These are phyloP conservation scores for Rhizopus sp. DNA, from an alignment of 371 early-diverging fungal species.

Conservation along the genomic window DNA sequence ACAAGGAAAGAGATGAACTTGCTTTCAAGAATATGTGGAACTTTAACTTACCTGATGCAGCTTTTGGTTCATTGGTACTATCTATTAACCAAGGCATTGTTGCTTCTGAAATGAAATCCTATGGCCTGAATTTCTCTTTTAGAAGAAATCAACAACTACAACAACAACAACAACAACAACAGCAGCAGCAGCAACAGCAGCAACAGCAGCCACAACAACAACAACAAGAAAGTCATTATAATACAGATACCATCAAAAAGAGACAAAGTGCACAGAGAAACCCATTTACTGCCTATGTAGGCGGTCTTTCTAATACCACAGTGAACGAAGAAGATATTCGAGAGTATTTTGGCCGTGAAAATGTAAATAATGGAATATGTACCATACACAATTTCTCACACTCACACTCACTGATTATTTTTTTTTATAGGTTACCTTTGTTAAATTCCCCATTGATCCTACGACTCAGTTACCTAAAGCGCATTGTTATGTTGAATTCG, in stretches of 20 bases:
- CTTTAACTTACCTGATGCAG: conserved; percentile 67
- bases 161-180: too few relatives aligned
- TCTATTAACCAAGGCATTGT: conserved; percentile 56
- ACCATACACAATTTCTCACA: neutral
- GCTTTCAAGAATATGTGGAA: conserved; percentile 73
- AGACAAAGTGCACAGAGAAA: conserved; percentile 40
- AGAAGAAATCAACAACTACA: conserved; percentile 36
- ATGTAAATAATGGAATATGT: conserved; percentile 24
- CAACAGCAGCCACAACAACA: neutral
- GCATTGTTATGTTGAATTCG: conserved; percentile 53
- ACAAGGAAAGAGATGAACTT: conserved; percentile 47
- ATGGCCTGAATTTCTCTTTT: conserved; percentile 64
- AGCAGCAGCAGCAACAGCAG: too few relatives aligned
- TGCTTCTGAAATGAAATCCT: conserved; percentile 56
- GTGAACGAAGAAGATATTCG: conserved; percentile 49
- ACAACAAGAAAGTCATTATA: conserved; percentile 1
- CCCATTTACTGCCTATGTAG: conserved; percentile 44
- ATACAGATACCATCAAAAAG: conserved; percentile 15
- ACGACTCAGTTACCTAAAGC: conserved; percentile 43
- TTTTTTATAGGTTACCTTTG: conserved; percentile 30
- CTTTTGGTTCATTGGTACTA: conserved; percentile 58
- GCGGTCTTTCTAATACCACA: conserved; percentile 39
- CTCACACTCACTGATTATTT: too few relatives aligned
- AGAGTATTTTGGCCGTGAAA: conserved; percentile 47
- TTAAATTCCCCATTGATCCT: conserved; percentile 49